Percentiles rank a stretch among this genome's conserved stretches.
Conservation (phyloP, 345 rosid species). For the Syzygium aromaticum region DNA sequence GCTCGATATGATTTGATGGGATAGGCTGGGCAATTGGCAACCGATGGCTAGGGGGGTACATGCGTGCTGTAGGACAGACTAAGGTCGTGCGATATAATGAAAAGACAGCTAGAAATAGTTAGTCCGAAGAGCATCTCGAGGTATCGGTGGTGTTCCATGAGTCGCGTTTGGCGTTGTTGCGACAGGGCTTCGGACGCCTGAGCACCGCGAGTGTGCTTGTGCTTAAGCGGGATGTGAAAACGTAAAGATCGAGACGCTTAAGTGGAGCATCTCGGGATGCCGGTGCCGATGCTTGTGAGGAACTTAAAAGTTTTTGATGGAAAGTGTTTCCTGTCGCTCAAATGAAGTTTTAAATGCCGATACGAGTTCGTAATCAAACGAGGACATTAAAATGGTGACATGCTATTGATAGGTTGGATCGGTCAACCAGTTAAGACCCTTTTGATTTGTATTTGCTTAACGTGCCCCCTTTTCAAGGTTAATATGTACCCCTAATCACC, state of each 20-base stretch:
- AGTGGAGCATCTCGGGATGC: neutral
- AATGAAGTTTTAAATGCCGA: neutral
- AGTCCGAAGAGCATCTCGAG: neutral
- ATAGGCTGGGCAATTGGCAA: neutral
- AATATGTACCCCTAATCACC: neutral
- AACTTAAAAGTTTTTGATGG: neutral
- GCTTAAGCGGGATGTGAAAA: neutral
- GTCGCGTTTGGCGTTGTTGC: neutral
- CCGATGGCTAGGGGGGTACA: neutral
- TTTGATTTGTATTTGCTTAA: neutral
- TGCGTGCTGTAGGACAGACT: neutral
- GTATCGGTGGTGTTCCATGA: neutral
- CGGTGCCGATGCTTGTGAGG: no score
- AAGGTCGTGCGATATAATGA: neutral
- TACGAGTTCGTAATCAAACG: rapidly evolving
- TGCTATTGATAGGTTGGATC: neutral
- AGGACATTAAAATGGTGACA: rapidly evolving
- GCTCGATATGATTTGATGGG: neutral
- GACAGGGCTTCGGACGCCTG: neutral
- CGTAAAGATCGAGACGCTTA: neutral
- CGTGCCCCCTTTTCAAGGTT: neutral
- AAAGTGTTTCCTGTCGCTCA: rapidly evolving
- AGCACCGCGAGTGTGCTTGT: neutral
- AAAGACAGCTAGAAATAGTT: neutral
- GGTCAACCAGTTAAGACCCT: rapidly evolving